phyloP scores from a whole-genome alignment of 2,329 filamentous ascomycete species.

The Phaeosphaeriaceae sp. region DNA sequence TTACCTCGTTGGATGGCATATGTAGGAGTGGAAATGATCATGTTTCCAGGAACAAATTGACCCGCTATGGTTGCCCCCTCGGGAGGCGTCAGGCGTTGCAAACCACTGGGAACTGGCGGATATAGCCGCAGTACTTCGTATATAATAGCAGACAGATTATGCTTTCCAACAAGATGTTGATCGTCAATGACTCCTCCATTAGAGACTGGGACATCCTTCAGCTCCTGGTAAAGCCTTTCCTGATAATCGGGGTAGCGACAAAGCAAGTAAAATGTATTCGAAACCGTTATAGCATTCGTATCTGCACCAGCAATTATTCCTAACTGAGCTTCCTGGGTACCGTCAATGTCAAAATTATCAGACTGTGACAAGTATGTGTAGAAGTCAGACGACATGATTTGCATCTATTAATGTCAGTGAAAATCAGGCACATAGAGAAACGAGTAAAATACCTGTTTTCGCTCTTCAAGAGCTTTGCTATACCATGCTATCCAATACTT shows the following conservation, averaged over 20 bases:
- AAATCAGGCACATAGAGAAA: neutral
- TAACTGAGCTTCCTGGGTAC: constrained; percentile 17
- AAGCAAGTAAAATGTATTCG: constrained; percentile 59
- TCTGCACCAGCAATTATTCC: constrained; percentile 52
- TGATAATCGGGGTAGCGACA: constrained; percentile 48
- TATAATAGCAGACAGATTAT: constrained; percentile 21
- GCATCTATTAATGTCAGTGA: constrained; percentile 12
- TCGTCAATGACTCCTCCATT: constrained; percentile 8
- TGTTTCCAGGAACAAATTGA: constrained; percentile 26
- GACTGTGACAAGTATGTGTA: constrained; percentile 20
- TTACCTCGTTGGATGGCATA: constrained; percentile 18
- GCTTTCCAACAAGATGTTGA: constrained; percentile 10
- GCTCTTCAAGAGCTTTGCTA: constrained; percentile 8
- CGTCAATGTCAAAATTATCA: constrained; percentile 4
- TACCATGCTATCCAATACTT: constrained; percentile 17
- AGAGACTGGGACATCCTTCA: constrained; percentile 4
- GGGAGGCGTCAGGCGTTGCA: constrained; percentile 30
- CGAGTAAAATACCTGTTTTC: constrained; percentile 7
- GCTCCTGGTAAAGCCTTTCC: constrained; percentile 15
- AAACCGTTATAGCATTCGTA: constrained; percentile 59
- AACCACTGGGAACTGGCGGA: constrained; percentile 22
- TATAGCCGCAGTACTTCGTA: constrained; percentile 24
- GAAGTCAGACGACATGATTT: constrained; percentile 9
- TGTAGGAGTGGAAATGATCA: constrained; percentile 21
- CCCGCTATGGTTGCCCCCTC: constrained; percentile 30